A percentile compares a stretch with the other conserved stretches of the same genome.
phyloP scores from a whole-genome alignment of 768 basidiomycete species.

The Phylloporus rhodoxanthus region DNA sequence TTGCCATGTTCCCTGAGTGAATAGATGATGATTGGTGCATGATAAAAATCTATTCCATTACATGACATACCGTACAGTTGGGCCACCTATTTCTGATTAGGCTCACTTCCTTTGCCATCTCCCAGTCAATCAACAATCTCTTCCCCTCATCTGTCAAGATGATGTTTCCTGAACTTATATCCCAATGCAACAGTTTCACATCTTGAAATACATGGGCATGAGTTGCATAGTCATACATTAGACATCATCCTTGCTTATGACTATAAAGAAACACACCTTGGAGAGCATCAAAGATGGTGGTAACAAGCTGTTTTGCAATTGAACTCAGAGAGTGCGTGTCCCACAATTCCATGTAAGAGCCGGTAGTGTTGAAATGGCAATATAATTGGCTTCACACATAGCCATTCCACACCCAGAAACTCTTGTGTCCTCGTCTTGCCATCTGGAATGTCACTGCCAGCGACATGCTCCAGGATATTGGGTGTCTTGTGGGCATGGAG shows the following conservation, averaged over 20 bases:
- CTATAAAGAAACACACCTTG: not conserved
- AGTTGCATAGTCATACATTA: slow-evolving; percentile 5
- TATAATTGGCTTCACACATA: not conserved
- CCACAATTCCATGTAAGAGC: not conserved
- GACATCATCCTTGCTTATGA: not conserved
- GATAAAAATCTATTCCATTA: too few relatives aligned
- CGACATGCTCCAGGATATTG: not conserved
- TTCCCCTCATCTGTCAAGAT: slow-evolving; percentile 9
- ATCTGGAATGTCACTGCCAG: not conserved
- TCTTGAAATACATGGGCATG: slow-evolving; percentile 15
- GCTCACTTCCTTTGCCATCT: slow-evolving; percentile 7
- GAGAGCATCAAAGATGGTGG: not conserved
- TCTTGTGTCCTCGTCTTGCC: too few relatives aligned
- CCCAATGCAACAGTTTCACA: slow-evolving; percentile 20
- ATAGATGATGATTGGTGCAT: too few relatives aligned
- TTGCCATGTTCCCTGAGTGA: not conserved
- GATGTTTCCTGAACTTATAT: slow-evolving; percentile 26
- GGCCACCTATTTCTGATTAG: too few relatives aligned
- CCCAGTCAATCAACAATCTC: slow-evolving; percentile 25
- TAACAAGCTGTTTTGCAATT: not conserved
- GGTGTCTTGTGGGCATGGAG: not conserved
- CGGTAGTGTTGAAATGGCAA: not conserved
- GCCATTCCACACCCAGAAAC: not conserved
- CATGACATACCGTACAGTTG: too few relatives aligned
- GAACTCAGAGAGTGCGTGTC: not conserved